A percentile compares a stretch with the other conserved stretches of the same genome.
phyloP scores from a whole-genome alignment of 257 asterid species.

The Osmanthus fragrans region DNA sequence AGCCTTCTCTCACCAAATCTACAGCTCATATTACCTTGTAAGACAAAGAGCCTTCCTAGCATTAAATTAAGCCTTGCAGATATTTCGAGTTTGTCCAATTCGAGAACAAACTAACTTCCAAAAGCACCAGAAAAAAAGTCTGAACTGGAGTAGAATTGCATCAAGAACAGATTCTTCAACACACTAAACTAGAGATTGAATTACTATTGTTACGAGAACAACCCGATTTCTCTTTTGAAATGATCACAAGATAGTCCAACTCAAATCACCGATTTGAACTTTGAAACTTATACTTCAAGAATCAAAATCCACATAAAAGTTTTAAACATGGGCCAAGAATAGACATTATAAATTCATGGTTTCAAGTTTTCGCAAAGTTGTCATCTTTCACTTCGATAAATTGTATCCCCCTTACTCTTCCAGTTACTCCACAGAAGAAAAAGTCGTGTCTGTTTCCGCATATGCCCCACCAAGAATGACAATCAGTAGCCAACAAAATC shows the following conservation, averaged over 20 bases:
- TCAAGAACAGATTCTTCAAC: conserved; percentile 60
- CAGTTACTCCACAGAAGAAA: not conserved
- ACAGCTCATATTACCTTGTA: too few relatives aligned
- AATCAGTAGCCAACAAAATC: not conserved
- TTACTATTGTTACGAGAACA: conserved; percentile 46
- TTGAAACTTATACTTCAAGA: conserved; percentile 31
- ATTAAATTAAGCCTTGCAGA: conserved; percentile 6
- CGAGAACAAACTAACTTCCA: conserved; percentile 19
- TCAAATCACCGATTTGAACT: conserved; percentile 23
- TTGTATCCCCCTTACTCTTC: not conserved
- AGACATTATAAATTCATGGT: not conserved
- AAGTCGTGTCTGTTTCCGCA: not conserved
- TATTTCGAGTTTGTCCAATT: conserved; percentile 13
- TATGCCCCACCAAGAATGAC: not conserved
- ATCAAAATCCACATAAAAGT: conserved; percentile 17
- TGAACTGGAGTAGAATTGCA: conserved; percentile 32
- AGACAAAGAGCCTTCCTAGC: too few relatives aligned
- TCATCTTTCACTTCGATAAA: not conserved
- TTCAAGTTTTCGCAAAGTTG: not conserved
- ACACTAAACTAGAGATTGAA: conserved; percentile 57
- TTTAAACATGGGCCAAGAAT: not conserved
- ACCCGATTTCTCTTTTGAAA: conserved; percentile 57
- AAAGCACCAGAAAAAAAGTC: conserved; percentile 29
- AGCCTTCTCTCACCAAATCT: not conserved
- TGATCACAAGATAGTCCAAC: conserved; percentile 39